A percentile compares a stretch with the other conserved stretches of the same genome.
Evolutionary conservation across 768 basidiomycete genomes (phyloP).

Genomic region (Leccinum ochraceum): DNA sequence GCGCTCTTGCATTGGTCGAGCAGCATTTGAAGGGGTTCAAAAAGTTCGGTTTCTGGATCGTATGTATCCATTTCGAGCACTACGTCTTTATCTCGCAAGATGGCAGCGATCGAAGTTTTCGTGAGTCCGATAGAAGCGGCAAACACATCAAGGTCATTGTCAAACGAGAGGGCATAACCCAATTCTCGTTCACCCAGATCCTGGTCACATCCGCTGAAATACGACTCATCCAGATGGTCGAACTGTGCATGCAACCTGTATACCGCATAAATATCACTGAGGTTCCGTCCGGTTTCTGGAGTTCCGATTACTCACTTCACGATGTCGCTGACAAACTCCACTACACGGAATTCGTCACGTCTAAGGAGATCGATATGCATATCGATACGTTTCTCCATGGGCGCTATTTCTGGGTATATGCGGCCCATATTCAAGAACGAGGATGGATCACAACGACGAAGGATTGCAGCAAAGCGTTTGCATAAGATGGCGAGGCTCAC

Average conservation of each 20-base stretch:
- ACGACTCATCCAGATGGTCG: slow-evolving; percentile 86
- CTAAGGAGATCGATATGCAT: slow-evolving; percentile 85
- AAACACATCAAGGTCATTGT: slow-evolving; percentile 93
- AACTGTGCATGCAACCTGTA: slow-evolving; percentile 88
- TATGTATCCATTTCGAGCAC: slow-evolving; percentile 71
- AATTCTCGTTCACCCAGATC: slow-evolving; percentile 91
- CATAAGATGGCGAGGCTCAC: slow-evolving; percentile 80
- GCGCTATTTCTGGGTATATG: slow-evolving; percentile 79
- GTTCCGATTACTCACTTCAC: slow-evolving; percentile 64
- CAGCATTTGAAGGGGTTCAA: slow-evolving; percentile 79
- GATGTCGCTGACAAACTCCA: slow-evolving; percentile 91
- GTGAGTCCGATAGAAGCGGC: slow-evolving; percentile 88
- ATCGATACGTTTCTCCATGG: slow-evolving; percentile 90
- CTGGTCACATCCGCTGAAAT: slow-evolving; percentile 79
- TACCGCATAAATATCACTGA: not conserved
- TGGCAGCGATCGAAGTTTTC: slow-evolving; percentile 77
- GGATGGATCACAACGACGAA: slow-evolving; percentile 78
- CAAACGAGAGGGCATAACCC: slow-evolving; percentile 77
- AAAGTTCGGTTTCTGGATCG: slow-evolving; percentile 72
- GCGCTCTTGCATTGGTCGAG: slow-evolving; percentile 81
- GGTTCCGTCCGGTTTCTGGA: not conserved
- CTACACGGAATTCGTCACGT: slow-evolving; percentile 88
- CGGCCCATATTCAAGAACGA: slow-evolving; percentile 86
- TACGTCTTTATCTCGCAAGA: slow-evolving; percentile 80
- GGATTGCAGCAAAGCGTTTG: slow-evolving; percentile 85